Base-by-base conservation (phyloP, 805 yeast species). In the Yamadazyma scolyti region DNA sequence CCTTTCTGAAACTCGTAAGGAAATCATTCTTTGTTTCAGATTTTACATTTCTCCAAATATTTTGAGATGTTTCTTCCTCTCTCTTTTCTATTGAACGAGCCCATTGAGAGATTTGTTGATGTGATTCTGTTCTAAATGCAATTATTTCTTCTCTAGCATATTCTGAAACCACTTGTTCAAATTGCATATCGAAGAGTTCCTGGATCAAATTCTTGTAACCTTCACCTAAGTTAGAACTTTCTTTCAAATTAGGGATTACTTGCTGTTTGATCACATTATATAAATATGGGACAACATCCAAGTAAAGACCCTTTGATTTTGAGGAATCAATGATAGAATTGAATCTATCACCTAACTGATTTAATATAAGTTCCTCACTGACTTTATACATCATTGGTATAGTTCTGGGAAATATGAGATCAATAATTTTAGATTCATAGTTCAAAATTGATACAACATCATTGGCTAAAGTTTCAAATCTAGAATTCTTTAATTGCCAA, bases 1-100 rank as follows among this genome's bases (percentile, higher is more conserved):
- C 78, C 44, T 76, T 81, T 9, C 77, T 71, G 53, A 82, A 82
- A 40, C 78, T 77, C 12, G 78, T 61, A 34, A 82, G 63, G 31
- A 82, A 70, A 43, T 80, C 86, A 45, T 65, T 65, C 37, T 75
- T 74, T 9, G 77, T 45, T 38, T 65, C 70, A 7, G 52, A 72
- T 37, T 61, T 57, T 8, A 75, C 79, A 30, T 69, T 68, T 41
- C 71, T 67, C 52, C 72, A 57, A 20, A 77, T 62, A 27, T 54
- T 59, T 24, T 63, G 57, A 13, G 73, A 73, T 0, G 73, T 68
- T 38, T 68, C 75, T 7, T 55, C 59, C 39, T 76, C 81, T 27
- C 70, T 52, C 31, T 61, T 61, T 3, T 61, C 55, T 0, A 71
- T 50, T 5, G 50, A 39, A 9, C 43, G 40, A 13, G 57, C 58